phyloP scores from a whole-genome alignment of 225 moss, liverwort and hornwort species.

The Climacium dendroides region DNA sequence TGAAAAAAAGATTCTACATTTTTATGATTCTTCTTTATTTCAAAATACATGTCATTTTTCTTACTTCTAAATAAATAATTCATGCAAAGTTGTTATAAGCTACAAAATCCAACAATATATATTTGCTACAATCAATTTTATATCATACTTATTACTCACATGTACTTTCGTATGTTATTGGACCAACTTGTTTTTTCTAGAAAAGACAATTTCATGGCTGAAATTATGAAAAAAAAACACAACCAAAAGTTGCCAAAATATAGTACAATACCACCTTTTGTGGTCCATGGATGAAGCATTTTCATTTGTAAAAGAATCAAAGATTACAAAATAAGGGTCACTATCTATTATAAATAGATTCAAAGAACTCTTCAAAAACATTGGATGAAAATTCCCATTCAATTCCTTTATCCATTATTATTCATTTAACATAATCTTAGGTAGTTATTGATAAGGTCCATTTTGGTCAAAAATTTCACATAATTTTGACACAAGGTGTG shows the following conservation, averaged over 20 bases:
- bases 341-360: not conserved
- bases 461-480: rapidly evolving
- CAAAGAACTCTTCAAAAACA: not conserved
- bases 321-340: not conserved
- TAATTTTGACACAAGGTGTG: not conserved
- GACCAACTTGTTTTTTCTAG: not conserved
- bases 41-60: rapidly evolving
- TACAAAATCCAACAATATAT: not conserved
- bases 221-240: not conserved
- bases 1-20: not conserved
- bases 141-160: not conserved
- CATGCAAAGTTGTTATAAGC: not conserved
- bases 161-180: not conserved
- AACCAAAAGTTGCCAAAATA: not conserved
- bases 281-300: not conserved
- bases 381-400: not conserved
- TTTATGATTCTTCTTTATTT: not conserved
- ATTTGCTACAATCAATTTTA: not conserved
- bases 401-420: not conserved
- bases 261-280: rapidly evolving
- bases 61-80: not conserved
- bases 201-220: rapidly evolving
- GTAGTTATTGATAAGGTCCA: rapidly evolving
- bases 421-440: not conserved
- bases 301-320: not conserved